Percentiles rank a stretch among this genome's conserved stretches.
Conservation (phyloP, 129 eudicot genomes). For the Tagetes erecta region DNA sequence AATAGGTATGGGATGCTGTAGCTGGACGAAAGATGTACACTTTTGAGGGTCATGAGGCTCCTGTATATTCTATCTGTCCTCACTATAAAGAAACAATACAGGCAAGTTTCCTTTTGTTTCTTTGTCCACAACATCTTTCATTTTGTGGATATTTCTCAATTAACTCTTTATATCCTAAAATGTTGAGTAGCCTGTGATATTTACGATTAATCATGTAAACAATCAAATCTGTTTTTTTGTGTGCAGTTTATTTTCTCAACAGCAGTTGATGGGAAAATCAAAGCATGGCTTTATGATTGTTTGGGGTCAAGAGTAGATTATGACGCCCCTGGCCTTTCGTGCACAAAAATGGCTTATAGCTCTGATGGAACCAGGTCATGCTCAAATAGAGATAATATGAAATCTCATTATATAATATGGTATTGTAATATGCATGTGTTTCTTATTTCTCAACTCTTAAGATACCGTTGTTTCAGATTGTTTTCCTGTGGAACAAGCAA, state of each 20-base stretch:
- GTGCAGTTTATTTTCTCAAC: slow-evolving; percentile 82
- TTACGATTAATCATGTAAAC: not conserved
- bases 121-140: too few species aligned
- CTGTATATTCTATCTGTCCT: slow-evolving; percentile 65
- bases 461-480: slow-evolving; percentile 45
- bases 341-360: slow-evolving; percentile 83
- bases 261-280: slow-evolving; percentile 77
- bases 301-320: slow-evolving; percentile 82
- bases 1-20: slow-evolving; percentile 36
- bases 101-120: slow-evolving; percentile 31
- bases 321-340: slow-evolving; percentile 91
- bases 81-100: slow-evolving; percentile 82
- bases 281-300: slow-evolving; percentile 87
- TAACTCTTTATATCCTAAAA: too few species aligned
- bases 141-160: too few species aligned
- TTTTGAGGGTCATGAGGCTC: slow-evolving; percentile 59
- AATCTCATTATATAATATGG: not conserved
- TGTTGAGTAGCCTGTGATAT: too few species aligned
- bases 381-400: slow-evolving; percentile 11
- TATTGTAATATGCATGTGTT: slow-evolving; percentile 12
- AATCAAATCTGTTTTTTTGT: slow-evolving; percentile 13
- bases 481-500: slow-evolving; percentile 26
- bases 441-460: slow-evolving; percentile 1
- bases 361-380: slow-evolving; percentile 77
- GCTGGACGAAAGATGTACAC: slow-evolving; percentile 45